Conservation (phyloP, 164 flowering plant genomes). For the Vitis cinerea region DNA sequence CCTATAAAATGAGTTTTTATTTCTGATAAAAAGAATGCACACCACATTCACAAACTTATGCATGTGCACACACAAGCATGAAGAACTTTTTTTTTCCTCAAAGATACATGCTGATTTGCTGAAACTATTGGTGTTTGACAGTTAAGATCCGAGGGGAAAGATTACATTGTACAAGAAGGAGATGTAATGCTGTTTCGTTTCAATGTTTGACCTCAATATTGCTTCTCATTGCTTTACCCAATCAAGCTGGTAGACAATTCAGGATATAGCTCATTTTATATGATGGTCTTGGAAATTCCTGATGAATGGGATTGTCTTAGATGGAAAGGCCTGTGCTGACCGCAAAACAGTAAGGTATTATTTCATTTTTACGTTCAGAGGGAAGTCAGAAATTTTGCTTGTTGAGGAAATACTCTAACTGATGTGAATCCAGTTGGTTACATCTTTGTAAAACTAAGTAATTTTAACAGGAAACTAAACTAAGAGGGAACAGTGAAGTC, state of each 20-base stretch:
- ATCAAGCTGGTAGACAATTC: background rate
- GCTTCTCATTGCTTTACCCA: background rate
- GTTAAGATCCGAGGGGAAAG: slow-evolving; percentile 96
- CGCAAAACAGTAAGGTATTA: background rate
- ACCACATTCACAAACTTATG: too few relatives aligned
- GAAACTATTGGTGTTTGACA: slow-evolving; percentile 36
- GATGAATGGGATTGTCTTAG: background rate
- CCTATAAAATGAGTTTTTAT: too few relatives aligned
- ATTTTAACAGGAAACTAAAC: background rate
- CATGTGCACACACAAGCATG: too few relatives aligned
- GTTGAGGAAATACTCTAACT: slow-evolving; percentile 1
- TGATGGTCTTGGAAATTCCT: background rate
- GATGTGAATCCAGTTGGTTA: background rate
- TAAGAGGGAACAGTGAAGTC: background rate
- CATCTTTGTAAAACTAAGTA: background rate
- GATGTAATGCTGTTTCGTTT: slow-evolving; percentile 98
- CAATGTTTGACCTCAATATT: slow-evolving; percentile 52
- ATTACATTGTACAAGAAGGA: slow-evolving; percentile 91
- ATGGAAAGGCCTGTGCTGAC: background rate
- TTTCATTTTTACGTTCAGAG: background rate
- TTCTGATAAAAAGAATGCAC: too few relatives aligned
- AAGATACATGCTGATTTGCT: too few relatives aligned
- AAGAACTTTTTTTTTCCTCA: too few relatives aligned
- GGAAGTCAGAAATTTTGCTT: background rate
- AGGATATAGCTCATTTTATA: background rate